These are phyloP conservation scores for Lenzites betulinus DNA, from an alignment of 768 basidiomycete species.

Conservation along the genomic window DNA sequence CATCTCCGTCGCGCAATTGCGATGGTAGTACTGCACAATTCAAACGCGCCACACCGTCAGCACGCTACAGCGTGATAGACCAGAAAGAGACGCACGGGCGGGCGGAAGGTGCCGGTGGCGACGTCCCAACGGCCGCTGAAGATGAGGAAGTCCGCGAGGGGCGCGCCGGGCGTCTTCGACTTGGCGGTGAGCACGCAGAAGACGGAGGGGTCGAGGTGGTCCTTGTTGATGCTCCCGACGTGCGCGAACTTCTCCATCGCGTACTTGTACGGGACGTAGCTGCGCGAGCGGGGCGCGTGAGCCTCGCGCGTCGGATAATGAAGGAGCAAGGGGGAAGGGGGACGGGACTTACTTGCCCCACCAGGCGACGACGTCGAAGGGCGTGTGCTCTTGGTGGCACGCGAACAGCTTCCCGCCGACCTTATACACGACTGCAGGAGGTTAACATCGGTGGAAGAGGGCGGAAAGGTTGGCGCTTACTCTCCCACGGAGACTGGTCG, in stretches of 20 bases:
- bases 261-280: constrained; percentile 70
- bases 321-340: neutral
- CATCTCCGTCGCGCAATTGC: constrained; percentile 63
- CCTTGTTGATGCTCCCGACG: constrained; percentile 65
- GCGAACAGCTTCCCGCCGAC: constrained; percentile 55
- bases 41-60: neutral
- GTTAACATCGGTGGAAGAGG: constrained; percentile 48
- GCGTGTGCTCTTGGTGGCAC: constrained; percentile 62
- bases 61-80: neutral
- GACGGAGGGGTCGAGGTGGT: constrained; percentile 71
- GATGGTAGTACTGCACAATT: constrained; percentile 70
- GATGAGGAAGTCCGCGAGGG: constrained; percentile 65
- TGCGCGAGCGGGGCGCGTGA: constrained; percentile 19
- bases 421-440: constrained; percentile 34
- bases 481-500: constrained; percentile 61
- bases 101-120: constrained; percentile 57
- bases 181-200: constrained; percentile 70
- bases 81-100: constrained; percentile 44
- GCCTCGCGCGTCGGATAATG: too few species aligned
- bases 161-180: constrained; percentile 58
- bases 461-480: constrained; percentile 43
- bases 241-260: constrained; percentile 62
- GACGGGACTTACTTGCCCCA: constrained; percentile 55
- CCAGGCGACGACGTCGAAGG: constrained; percentile 76
- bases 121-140: constrained; percentile 70